phyloP scores from a whole-genome alignment of 2,329 filamentous ascomycete species.

The Leptographium wingfieldii region DNA sequence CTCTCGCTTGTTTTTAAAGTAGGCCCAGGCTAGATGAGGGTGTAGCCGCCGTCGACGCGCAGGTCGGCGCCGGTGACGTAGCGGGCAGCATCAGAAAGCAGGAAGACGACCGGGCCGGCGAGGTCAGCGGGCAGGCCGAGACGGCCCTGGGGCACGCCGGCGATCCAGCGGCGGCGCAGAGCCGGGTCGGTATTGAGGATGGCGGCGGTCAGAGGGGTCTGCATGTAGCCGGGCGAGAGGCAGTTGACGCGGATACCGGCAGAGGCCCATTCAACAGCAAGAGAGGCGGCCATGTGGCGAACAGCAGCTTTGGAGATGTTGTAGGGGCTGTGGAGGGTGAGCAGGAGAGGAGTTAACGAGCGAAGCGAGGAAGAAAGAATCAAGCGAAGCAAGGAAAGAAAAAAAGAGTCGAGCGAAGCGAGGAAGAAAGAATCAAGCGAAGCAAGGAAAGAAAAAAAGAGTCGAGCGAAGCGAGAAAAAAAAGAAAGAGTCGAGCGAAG shows the following conservation, averaged over 20 bases:
- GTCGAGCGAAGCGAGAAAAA: neutral
- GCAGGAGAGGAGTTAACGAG: neutral
- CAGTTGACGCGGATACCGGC: constrained; percentile 86
- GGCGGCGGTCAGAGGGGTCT: constrained; percentile 87
- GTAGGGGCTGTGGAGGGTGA: constrained; percentile 47
- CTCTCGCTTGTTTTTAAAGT: neutral
- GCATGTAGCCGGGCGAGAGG: constrained; percentile 92
- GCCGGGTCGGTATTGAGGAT: constrained; percentile 90
- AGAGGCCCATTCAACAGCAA: constrained; percentile 89
- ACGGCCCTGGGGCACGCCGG: constrained; percentile 80
- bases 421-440: too few relatives aligned
- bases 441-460: too few relatives aligned
- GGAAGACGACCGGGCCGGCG: constrained; percentile 83
- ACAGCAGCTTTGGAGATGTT: constrained; percentile 90
- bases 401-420: too few relatives aligned
- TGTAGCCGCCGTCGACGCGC: constrained; percentile 80
- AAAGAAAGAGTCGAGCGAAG: neutral
- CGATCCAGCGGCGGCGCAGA: constrained; percentile 80
- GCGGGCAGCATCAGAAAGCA: constrained; percentile 64
- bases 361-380: neutral
- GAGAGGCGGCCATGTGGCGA: constrained; percentile 70
- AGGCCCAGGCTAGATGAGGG: constrained; percentile 44
- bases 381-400: neutral
- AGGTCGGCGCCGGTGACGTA: constrained; percentile 66
- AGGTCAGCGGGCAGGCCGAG: constrained; percentile 88